These are phyloP conservation scores for Fusarium tupiense DNA, from an alignment of 2,329 filamentous ascomycete species.

Conservation along the genomic window DNA sequence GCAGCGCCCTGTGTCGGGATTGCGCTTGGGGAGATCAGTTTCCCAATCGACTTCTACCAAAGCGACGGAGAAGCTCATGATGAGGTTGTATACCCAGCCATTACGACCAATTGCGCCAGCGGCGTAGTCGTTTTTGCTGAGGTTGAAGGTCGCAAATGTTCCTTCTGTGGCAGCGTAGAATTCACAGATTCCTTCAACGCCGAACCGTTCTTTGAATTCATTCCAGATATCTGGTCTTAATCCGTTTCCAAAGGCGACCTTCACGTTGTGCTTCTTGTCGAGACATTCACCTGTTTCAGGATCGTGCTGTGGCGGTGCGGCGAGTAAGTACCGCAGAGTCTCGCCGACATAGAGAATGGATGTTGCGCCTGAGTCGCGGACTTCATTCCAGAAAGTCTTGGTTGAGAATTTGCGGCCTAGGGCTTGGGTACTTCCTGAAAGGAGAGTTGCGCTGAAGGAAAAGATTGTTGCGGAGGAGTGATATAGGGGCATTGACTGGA, in stretches of 20 bases:
- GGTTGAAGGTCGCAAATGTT: conserved; percentile 75
- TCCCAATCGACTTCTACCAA: conserved; percentile 78
- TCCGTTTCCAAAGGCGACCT: conserved; percentile 84
- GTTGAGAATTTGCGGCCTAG: conserved; percentile 83
- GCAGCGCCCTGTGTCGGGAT: conserved; percentile 76
- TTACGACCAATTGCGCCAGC: conserved; percentile 82
- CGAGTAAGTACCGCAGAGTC: conserved; percentile 83
- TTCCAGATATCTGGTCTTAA: conserved; percentile 88
- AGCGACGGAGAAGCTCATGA: conserved; percentile 62
- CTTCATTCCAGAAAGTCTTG: conserved; percentile 79
- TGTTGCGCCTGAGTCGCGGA: conserved; percentile 75
- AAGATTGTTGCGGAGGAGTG: conserved; percentile 82
- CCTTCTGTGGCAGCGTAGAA: conserved; percentile 86
- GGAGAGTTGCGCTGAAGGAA: conserved; percentile 70
- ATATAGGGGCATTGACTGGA: conserved; percentile 85
- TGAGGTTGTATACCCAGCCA: conserved; percentile 67
- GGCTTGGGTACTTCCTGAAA: conserved; percentile 71
- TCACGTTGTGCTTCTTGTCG: conserved; percentile 78
- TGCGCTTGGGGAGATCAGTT: conserved; percentile 73
- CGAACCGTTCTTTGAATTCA: conserved; percentile 82
- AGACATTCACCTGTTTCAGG: conserved; percentile 71
- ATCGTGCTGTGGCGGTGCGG: conserved; percentile 70
- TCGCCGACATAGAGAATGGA: conserved; percentile 90
- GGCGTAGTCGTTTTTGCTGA: conserved; percentile 75
- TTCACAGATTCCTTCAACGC: conserved; percentile 76